A percentile compares a stretch with the other conserved stretches of the same genome.
These are phyloP conservation scores for Fusarium proliferatum DNA, from an alignment of 2,329 filamentous ascomycete species.

Conservation along the genomic window DNA sequence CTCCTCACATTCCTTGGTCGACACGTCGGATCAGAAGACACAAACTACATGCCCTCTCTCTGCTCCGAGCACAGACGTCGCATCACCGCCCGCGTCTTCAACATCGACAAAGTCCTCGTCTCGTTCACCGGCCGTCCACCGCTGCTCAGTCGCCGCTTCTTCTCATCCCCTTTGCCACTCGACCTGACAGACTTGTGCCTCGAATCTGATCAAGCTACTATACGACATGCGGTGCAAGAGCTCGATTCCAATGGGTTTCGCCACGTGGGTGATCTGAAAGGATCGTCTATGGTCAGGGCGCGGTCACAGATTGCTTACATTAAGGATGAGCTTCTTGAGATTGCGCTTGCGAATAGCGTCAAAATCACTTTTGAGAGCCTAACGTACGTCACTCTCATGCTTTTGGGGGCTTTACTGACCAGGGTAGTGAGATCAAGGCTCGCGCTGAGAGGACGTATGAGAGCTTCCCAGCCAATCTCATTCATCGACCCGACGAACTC, in stretches of 20 bases:
- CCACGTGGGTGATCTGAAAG: conserved; percentile 54
- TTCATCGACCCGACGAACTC: conserved; percentile 53
- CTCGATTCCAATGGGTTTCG: conserved; percentile 66
- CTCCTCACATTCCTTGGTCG: conserved; percentile 52
- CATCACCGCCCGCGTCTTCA: conserved; percentile 53
- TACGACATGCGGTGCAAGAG: conserved; percentile 29
- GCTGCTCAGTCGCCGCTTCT: conserved; percentile 63
- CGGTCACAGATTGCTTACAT: conserved; percentile 61
- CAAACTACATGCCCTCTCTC: conserved; percentile 48
- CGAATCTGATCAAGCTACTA: conserved; percentile 53
- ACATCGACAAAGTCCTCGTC: conserved; percentile 61
- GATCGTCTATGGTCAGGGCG: conserved; percentile 59
- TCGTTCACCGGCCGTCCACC: conserved; percentile 67
- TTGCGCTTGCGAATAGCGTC: conserved; percentile 57
- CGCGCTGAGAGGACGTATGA: conserved; percentile 48
- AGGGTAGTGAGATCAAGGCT: conserved; percentile 50
- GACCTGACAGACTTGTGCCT: conserved; percentile 64
- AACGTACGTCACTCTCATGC: conserved; percentile 11
- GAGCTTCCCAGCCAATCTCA: conserved; percentile 53
- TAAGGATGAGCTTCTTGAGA: conserved; percentile 68
- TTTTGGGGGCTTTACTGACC: not conserved
- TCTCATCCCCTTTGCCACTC: conserved; percentile 63
- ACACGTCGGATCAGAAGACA: conserved; percentile 43
- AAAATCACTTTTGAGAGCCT: conserved; percentile 31
- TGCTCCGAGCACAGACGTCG: conserved; percentile 49